These are phyloP conservation scores for Ceratonia siliqua DNA, from an alignment of 306 rosid genomes.

Conservation along the genomic window DNA sequence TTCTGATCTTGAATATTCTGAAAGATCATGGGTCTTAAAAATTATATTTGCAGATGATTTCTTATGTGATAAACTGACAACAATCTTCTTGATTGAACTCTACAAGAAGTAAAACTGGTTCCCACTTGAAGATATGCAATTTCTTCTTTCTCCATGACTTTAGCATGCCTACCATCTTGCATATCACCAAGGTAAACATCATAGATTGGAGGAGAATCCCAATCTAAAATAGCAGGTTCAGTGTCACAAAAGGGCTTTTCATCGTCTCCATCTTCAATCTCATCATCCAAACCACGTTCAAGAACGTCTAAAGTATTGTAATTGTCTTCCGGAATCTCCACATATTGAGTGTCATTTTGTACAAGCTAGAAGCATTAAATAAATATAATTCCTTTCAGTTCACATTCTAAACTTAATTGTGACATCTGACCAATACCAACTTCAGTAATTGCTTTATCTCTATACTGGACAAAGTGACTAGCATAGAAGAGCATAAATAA, in stretches of 20 bases:
- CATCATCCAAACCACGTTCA: neutral
- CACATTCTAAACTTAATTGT: constrained; percentile 2
- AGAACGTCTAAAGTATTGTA: neutral
- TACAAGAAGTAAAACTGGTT: neutral
- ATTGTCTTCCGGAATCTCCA: neutral
- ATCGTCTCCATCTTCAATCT: neutral
- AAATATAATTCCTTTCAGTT: neutral
- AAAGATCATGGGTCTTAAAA: neutral
- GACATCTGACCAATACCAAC: no score
- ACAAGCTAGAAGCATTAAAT: neutral
- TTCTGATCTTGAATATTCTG: neutral
- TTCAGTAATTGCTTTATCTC: neutral
- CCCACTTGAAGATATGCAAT: neutral
- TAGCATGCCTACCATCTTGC: neutral
- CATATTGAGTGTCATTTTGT: neutral
- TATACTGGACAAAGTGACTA: neutral
- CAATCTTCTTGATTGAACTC: neutral
- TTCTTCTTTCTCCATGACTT: neutral
- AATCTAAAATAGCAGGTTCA: neutral
- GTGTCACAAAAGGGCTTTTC: neutral
- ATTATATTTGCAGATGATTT: neutral
- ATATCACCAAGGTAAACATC: neutral
- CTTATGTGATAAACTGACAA: neutral
- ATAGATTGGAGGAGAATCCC: neutral
- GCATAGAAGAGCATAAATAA: neutral